Evolutionary conservation across 371 early-diverging fungal species (phyloP).

Genomic region (Syncephalastrum racemosum): DNA sequence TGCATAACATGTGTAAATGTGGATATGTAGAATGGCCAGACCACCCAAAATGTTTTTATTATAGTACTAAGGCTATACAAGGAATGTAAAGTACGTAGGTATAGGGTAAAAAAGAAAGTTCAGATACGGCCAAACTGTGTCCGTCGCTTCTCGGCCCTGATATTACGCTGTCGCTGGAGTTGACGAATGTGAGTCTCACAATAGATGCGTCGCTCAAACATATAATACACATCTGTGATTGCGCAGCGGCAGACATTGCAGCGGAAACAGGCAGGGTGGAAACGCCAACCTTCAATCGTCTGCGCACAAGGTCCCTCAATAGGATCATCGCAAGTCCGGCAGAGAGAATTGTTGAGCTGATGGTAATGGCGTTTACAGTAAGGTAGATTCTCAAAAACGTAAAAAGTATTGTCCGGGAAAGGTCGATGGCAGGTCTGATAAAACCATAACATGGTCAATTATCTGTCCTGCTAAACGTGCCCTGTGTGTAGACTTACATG

Average conservation of each 20-base stretch:
- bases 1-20: too few species aligned
- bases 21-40: too few species aligned
- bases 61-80: too few species aligned
- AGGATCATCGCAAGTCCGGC: slow-evolving; percentile 72
- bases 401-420: slow-evolving; percentile 89
- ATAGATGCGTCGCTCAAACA: slow-evolving; percentile 70
- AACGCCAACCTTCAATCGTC: slow-evolving; percentile 66
- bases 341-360: slow-evolving; percentile 77
- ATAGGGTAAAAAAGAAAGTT: slow-evolving; percentile 8
- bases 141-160: slow-evolving; percentile 68
- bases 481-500: slow-evolving; percentile 34
- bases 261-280: slow-evolving; percentile 47
- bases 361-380: slow-evolving; percentile 85
- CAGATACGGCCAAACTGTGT: slow-evolving; percentile 58
- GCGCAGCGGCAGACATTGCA: slow-evolving; percentile 61
- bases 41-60: too few species aligned
- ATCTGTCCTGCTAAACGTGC: not conserved
- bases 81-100: too few species aligned
- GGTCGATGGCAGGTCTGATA: slow-evolving; percentile 63
- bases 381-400: slow-evolving; percentile 79
- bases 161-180: slow-evolving; percentile 62
- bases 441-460: not conserved
- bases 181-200: slow-evolving; percentile 78
- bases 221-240: slow-evolving; percentile 81
- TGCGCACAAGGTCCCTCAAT: slow-evolving; percentile 88